Evolutionary conservation across 768 basidiomycete species (phyloP), one percentile per base, ranked within the genome.

Genomic region (Podaxis rugospora): DNA sequence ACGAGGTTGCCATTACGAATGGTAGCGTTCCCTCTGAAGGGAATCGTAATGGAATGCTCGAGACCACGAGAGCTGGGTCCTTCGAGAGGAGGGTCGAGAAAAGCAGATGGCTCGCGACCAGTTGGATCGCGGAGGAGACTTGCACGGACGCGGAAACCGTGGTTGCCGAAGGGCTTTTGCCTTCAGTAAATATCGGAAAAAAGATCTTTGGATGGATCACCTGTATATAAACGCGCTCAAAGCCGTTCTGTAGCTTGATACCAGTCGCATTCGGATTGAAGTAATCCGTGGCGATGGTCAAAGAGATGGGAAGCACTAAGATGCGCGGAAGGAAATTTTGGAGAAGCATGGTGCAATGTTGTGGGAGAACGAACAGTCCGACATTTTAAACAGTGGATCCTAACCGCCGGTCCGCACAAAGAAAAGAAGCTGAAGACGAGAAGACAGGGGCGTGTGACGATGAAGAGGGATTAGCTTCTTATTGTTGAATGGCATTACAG

Each of bases 71-170:
- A 64, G 9, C 72, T 72, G 1, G 74, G 73, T 9, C 71, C 74
- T 65, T 74, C 73, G 35, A 75, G 55, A 1, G 74, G 74, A 28
- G 74, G 74, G 60, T 75, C 74, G 39, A 74, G 68, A n/a, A 75
- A 62, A 42, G 74, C 71, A 11, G 72, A 74, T 5, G 67, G 66
- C 53, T 75, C 74, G 23, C 62, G 59, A 5, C 74, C 74, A 5
- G 74, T 74, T 14, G 74, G 73, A 61, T 74, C 73, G 28, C 70
- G 66, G 57, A 74, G 62, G 39, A 74, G 65, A 57, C 71, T 73
- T 14, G 72, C 71, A 21, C 74, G 72, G n/a, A 75, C 69, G 25
- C 74, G 73, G 37, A 75, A 67, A 9, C 72, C 74, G 56, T 75
- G 68, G 47, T 71, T 71, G n/a, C 74, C 74, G 56, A 70, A 75